Percentiles rank a stretch among this genome's conserved stretches.
Conservation (phyloP, 1,284 basidiomycete genomes). For the Lentinula novae-zelandiae region DNA sequence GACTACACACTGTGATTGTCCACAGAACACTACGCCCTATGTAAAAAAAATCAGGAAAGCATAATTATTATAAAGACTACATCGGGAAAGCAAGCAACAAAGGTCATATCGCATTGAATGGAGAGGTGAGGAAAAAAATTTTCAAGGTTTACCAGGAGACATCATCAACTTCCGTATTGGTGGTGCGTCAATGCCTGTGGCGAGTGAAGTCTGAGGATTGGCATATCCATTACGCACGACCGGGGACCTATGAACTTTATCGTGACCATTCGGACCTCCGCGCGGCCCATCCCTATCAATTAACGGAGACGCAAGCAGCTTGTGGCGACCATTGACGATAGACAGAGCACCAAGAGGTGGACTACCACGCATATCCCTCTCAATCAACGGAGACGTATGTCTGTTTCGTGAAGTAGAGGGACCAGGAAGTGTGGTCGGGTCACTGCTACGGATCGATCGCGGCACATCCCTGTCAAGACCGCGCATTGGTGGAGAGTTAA, state of each 20-base stretch:
- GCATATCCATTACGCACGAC: slow-evolving; percentile 5
- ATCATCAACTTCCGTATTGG: slow-evolving; percentile 12
- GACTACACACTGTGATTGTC: not conserved
- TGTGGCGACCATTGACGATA: not conserved
- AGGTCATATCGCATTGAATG: not conserved
- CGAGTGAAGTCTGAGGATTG: not conserved
- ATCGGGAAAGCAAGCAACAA: not conserved
- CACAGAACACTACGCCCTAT: not conserved
- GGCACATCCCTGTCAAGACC: slow-evolving; percentile 9
- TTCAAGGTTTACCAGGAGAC: slow-evolving; percentile 11
- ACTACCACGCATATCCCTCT: not conserved
- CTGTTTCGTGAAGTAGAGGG: not conserved
- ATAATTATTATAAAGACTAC: not conserved
- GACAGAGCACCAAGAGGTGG: not conserved
- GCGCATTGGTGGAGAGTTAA: slow-evolving; percentile 15
- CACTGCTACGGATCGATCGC: slow-evolving; percentile 4
- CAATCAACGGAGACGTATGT: not conserved
- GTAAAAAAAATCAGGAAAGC: not conserved
- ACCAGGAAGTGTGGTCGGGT: not conserved
- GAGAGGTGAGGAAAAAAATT: not conserved
- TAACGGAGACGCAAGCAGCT: not conserved
- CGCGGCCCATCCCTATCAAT: not conserved
- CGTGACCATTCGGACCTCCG: not conserved
- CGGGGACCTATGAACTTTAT: slow-evolving; percentile 1
- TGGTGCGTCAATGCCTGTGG: slow-evolving; percentile 6